phyloP scores from a whole-genome alignment of 1,139 yeast species.

The Sugiyamaella novakii region DNA sequence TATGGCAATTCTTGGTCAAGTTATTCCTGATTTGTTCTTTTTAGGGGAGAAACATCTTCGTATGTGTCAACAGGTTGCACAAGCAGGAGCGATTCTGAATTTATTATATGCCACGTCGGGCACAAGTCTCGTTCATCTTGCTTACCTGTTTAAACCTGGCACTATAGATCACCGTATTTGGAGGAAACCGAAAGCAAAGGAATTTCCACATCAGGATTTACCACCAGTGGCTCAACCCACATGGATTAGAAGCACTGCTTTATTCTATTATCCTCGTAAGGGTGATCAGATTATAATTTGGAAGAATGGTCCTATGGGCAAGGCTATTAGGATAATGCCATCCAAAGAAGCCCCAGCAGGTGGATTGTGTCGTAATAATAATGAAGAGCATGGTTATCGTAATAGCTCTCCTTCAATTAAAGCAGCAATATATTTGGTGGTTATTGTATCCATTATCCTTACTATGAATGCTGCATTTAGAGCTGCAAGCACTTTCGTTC shows the following conservation, averaged over 20 bases:
- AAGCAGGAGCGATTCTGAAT: conserved; percentile 60
- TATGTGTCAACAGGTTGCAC: conserved; percentile 58
- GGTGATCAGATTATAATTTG: conserved; percentile 29
- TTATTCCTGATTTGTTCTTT: conserved; percentile 62
- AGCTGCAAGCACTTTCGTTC: conserved; percentile 54
- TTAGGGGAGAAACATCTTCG: conserved; percentile 50
- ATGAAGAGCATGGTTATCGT: neutral
- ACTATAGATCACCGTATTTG: conserved; percentile 53
- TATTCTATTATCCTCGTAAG: conserved; percentile 41
- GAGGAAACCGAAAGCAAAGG: conserved; percentile 26
- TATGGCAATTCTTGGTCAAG: conserved; percentile 69
- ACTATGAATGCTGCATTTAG: conserved; percentile 60
- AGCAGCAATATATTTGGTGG: conserved; percentile 48
- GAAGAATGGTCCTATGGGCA: conserved; percentile 53
- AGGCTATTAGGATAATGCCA: conserved; percentile 37
- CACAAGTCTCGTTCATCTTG: conserved; percentile 50
- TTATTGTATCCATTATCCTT: conserved; percentile 55
- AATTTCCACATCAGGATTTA: conserved; percentile 21
- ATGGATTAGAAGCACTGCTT: conserved; percentile 66
- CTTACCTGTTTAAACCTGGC: conserved; percentile 61
- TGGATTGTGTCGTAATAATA: conserved; percentile 15
- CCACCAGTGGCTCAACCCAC: conserved; percentile 67
- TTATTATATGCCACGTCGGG: conserved; percentile 61
- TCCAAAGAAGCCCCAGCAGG: conserved; percentile 14
- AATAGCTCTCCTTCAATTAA: conserved; percentile 4